Evolutionary conservation across 148 eudicot genomes (phyloP).

Genomic region (Arbutus unedo): DNA sequence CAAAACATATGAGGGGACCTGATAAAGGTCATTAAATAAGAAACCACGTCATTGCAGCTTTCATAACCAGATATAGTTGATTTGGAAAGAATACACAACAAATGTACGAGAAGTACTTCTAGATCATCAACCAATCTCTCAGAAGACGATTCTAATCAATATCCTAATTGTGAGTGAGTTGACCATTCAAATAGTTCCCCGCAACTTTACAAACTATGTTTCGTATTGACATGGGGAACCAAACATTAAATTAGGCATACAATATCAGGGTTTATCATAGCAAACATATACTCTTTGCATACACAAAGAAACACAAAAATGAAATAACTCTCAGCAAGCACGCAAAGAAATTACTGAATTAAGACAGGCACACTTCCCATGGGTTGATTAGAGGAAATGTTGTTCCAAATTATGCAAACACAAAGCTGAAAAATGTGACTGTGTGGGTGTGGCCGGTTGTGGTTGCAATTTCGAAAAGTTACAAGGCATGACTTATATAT

Average conservation of each 20-base stretch:
- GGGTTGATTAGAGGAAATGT: not conserved
- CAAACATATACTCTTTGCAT: not conserved
- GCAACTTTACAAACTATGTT: not conserved
- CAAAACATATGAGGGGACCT: slow-evolving; percentile 61
- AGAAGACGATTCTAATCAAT: not conserved
- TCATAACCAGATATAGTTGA: not conserved
- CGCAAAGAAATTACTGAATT: not conserved
- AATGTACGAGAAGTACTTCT: not conserved
- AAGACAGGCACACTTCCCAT: not conserved
- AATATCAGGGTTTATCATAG: not conserved
- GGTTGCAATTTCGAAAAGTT: not conserved
- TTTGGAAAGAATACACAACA: not conserved
- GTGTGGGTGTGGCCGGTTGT: too few species aligned
- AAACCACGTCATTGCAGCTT: slow-evolving; percentile 8
- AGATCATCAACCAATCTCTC: not conserved
- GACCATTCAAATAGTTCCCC: not conserved
- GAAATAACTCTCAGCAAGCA: not conserved
- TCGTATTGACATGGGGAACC: not conserved
- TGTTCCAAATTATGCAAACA: not conserved
- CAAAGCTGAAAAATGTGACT: not conserved
- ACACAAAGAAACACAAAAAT: not conserved
- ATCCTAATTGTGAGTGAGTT: not conserved
- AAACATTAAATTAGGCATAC: not conserved
- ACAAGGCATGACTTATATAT: slow-evolving; percentile 4
- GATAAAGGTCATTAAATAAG: slow-evolving; percentile 18